These are phyloP conservation scores for Aspergillus hortae DNA, from an alignment of 2,329 filamentous ascomycete species.

Conservation along the genomic window DNA sequence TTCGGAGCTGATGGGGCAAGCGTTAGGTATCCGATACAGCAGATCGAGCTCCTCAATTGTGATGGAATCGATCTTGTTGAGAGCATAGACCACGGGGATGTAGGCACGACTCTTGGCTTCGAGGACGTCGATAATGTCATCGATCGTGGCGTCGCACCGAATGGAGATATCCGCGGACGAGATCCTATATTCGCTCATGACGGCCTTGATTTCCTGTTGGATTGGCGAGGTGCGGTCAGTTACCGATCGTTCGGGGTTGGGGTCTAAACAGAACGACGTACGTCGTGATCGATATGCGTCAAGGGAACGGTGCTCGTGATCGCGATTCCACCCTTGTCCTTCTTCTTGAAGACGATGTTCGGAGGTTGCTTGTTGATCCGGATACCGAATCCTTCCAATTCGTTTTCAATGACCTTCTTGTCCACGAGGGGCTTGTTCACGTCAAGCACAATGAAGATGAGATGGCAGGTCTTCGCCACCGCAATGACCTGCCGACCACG, in stretches of 20 bases:
- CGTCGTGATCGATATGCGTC: conserved; percentile 84
- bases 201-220: conserved; percentile 83
- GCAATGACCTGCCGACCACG: conserved; percentile 98
- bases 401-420: conserved; percentile 90
- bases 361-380: conserved; percentile 95
- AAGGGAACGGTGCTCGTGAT: conserved; percentile 94
- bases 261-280: conserved; percentile 22
- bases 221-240: conserved; percentile 11
- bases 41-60: conserved; percentile 96
- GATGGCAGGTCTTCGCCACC: conserved; percentile 95
- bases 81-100: conserved; percentile 96
- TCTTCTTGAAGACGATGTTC: conserved; percentile 99
- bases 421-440: conserved; percentile 98
- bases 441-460: conserved; percentile 97
- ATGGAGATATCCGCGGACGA: conserved; percentile 96
- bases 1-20: conserved; percentile 95
- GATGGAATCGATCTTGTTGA: conserved; percentile 99
- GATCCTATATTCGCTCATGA: conserved; percentile 96
- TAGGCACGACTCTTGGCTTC: conserved; percentile 94
- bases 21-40: conserved; percentile 93
- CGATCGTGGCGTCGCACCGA: conserved; percentile 93
- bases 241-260: neutral
- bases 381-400: conserved; percentile 96
- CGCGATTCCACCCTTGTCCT: conserved; percentile 95
- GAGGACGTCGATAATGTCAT: conserved; percentile 92